These are phyloP conservation scores for Tetrahymena malaccensis DNA, from an alignment of 73 alveolate species.

Conservation along the genomic window DNA sequence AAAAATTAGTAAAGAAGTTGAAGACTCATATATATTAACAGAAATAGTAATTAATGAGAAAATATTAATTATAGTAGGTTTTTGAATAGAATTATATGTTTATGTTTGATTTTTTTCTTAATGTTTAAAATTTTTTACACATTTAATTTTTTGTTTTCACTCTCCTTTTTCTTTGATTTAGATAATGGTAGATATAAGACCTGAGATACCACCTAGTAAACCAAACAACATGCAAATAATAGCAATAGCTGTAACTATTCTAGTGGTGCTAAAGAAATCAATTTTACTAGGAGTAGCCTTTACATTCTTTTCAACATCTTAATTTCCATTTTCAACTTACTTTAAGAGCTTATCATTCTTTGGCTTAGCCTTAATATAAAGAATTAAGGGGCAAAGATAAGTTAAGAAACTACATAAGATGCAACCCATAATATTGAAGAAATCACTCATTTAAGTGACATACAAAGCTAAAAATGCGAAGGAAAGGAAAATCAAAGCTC, in stretches of 20 bases:
- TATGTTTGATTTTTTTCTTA: too few species aligned
- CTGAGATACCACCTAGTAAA: not conserved
- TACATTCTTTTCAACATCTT: not conserved
- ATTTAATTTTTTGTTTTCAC: not conserved
- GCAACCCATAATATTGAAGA: not conserved
- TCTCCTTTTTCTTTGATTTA: not conserved
- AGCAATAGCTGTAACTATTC: not conserved
- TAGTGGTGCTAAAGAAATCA: not conserved
- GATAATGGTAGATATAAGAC: not conserved
- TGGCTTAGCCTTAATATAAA: not conserved
- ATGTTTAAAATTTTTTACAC: too few species aligned
- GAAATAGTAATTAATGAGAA: too few species aligned
- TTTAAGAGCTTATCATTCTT: not conserved
- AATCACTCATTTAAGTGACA: not conserved
- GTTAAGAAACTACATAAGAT: not conserved
- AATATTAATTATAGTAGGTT: too few species aligned
- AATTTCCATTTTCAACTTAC: not conserved
- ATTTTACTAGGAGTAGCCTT: not conserved
- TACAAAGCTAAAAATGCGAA: not conserved
- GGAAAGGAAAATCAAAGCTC: not conserved
- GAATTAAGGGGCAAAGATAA: not conserved
- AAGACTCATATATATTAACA: too few species aligned
- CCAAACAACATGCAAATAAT: not conserved
- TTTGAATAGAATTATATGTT: too few species aligned
- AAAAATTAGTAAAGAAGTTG: too few species aligned